Evolutionary conservation across 306 rosid genomes (phyloP).

Genomic region (Castanopsis chinensis): DNA sequence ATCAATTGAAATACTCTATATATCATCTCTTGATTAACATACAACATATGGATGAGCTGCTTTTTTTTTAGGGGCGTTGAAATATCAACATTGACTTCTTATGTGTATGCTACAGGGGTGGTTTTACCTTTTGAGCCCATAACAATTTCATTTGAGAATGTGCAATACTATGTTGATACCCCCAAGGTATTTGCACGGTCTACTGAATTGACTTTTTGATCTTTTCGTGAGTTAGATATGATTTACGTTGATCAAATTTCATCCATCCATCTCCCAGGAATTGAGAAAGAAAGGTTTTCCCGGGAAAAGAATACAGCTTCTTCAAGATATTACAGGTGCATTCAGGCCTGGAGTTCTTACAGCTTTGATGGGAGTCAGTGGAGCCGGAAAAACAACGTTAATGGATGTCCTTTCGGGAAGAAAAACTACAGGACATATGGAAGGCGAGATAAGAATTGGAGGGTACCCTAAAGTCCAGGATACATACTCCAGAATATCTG

Average conservation of each 20-base stretch:
- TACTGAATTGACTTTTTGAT: neutral
- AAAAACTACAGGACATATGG: constrained; percentile 50
- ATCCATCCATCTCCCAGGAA: constrained; percentile 12
- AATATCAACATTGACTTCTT: neutral
- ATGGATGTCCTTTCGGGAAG: constrained; percentile 69
- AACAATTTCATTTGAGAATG: constrained; percentile 30
- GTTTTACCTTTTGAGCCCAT: constrained; percentile 27
- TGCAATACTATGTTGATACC: constrained; percentile 31
- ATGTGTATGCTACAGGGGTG: neutral
- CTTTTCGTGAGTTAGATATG: neutral
- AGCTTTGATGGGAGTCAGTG: constrained; percentile 61
- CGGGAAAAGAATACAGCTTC: constrained; percentile 22
- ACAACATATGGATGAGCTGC: neutral
- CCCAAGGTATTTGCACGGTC: constrained; percentile 21
- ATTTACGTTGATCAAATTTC: neutral
- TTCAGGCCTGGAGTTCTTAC: constrained; percentile 60
- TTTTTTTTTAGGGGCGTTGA: neutral
- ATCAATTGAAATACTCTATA: too few relatives aligned
- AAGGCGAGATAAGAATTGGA: constrained; percentile 51
- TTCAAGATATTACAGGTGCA: constrained; percentile 35
- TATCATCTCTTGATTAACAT: neutral
- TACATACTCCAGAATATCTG: constrained; percentile 49
- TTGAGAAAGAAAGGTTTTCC: constrained; percentile 21
- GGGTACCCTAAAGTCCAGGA: constrained; percentile 56
- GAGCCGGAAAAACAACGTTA: constrained; percentile 72